Evolutionary conservation across 805 yeast species (phyloP).

Genomic region (Debaryomyces prosopidis): DNA sequence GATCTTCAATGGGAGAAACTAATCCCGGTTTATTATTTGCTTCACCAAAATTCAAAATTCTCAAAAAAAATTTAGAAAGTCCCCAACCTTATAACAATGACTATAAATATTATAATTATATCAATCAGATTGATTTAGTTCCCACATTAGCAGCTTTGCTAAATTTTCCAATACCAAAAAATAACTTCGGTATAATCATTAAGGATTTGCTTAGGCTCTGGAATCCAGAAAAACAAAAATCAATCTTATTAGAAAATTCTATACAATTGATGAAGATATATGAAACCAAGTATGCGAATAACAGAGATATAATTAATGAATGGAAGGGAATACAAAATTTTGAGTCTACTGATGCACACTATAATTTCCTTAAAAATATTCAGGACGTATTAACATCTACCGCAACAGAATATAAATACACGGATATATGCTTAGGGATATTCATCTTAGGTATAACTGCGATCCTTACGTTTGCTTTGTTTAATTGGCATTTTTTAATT

Average conservation of each 20-base stretch:
- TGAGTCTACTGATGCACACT: conserved; percentile 8
- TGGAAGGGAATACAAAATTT: conserved; percentile 12
- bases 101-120: conserved; percentile 51
- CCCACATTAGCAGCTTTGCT: conserved; percentile 65
- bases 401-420: conserved; percentile 72
- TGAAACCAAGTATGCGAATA: conserved; percentile 36
- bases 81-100: conserved; percentile 42
- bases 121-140: conserved; percentile 73
- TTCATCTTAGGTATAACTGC: conserved; percentile 28
- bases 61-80: conserved; percentile 22
- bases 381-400: conserved; percentile 55
- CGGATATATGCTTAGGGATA: conserved; percentile 41
- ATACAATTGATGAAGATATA: conserved; percentile 52
- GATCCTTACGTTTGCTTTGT: conserved; percentile 19
- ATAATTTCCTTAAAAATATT: conserved; percentile 41
- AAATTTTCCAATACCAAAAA: conserved; percentile 68
- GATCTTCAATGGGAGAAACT: conserved; percentile 89
- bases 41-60: conserved; percentile 55
- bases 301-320: conserved; percentile 5
- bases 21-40: conserved; percentile 76
- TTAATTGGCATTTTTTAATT: neutral
- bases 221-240: conserved; percentile 32
- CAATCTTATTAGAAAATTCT: conserved; percentile 54
- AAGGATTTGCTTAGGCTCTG: conserved; percentile 57
- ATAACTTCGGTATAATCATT: conserved; percentile 72